Evolutionary conservation across 768 basidiomycete species (phyloP).

Genomic region (Cyclocybe aegerita): DNA sequence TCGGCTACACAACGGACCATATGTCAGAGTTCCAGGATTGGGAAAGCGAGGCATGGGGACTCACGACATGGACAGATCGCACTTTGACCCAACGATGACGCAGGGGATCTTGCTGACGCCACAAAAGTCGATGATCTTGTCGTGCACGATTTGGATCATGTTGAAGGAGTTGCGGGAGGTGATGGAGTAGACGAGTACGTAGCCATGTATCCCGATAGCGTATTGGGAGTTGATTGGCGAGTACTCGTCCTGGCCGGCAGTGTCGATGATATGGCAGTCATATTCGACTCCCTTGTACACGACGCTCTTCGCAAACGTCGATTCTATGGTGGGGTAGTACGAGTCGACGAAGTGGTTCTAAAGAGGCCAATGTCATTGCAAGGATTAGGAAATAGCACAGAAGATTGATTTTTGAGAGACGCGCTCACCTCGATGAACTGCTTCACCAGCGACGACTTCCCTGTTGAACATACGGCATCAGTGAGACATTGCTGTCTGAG

Average conservation of each 20-base stretch:
- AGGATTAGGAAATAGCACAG: background rate
- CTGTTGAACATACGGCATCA: constrained; percentile 38
- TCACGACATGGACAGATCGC: constrained; percentile 53
- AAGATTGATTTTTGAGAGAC: background rate
- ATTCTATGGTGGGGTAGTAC: constrained; percentile 96
- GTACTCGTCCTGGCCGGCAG: constrained; percentile 98
- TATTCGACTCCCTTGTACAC: constrained; percentile 88
- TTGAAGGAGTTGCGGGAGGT: constrained; percentile 88
- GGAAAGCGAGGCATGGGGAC: constrained; percentile 2
- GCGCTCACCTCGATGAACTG: constrained; percentile 77
- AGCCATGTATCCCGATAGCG: constrained; percentile 96
- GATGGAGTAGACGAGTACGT: constrained; percentile 95
- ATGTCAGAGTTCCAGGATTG: constrained; percentile 20
- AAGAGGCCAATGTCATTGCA: background rate
- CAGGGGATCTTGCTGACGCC: constrained; percentile 87
- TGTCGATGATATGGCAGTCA: constrained; percentile 97
- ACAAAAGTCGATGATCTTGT: constrained; percentile 94
- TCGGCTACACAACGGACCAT: constrained; percentile 38
- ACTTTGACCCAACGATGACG: constrained; percentile 93
- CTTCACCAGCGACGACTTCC: constrained; percentile 93
- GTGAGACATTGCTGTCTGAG: background rate
- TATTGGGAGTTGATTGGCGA: constrained; percentile 91
- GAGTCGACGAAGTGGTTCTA: constrained; percentile 83
- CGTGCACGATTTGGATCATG: constrained; percentile 92
- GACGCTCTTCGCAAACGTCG: constrained; percentile 82